A percentile compares a stretch with the other conserved stretches of the same genome.
Evolutionary conservation across 805 yeast species (phyloP).

Genomic region (Candida namnaoensis): DNA sequence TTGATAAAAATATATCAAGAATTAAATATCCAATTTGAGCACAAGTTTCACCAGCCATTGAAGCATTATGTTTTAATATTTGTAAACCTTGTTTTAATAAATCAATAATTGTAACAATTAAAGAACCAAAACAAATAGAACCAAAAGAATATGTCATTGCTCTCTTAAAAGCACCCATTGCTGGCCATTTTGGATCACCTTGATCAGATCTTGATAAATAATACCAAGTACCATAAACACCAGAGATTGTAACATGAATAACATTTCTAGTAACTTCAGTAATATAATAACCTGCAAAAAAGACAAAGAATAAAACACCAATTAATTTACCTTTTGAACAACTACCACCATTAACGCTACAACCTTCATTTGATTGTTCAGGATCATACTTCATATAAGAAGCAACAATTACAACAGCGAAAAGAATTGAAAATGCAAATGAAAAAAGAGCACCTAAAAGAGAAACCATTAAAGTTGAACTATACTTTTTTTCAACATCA

Average conservation of each 20-base stretch:
- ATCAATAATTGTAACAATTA: slow-evolving; percentile 65
- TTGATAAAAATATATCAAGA: slow-evolving; percentile 49
- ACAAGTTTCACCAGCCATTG: slow-evolving; percentile 41
- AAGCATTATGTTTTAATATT: slow-evolving; percentile 42
- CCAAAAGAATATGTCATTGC: slow-evolving; percentile 86
- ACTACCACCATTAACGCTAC: slow-evolving; percentile 40
- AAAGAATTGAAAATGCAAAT: slow-evolving; percentile 57
- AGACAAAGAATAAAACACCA: slow-evolving; percentile 63
- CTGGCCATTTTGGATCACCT: slow-evolving; percentile 74
- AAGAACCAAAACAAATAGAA: slow-evolving; percentile 79
- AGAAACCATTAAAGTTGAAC: slow-evolving; percentile 58
- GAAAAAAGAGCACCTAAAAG: slow-evolving; percentile 49
- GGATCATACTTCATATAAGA: slow-evolving; percentile 74
- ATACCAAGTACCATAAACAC: slow-evolving; percentile 89
- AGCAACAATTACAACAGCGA: slow-evolving; percentile 62
- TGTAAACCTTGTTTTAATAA: slow-evolving; percentile 48
- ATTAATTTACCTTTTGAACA: slow-evolving; percentile 54
- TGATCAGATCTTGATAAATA: slow-evolving; percentile 68
- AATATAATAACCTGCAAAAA: slow-evolving; percentile 78
- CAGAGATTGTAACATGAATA: slow-evolving; percentile 74
- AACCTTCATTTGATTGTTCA: slow-evolving; percentile 39
- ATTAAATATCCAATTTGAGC: slow-evolving; percentile 44
- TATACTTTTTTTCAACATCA: slow-evolving; percentile 66
- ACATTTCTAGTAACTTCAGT: slow-evolving; percentile 77
- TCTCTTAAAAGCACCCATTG: slow-evolving; percentile 70